phyloP scores from a whole-genome alignment of 2,329 filamentous ascomycete genomes.

The Fusarium goolgardi region DNA sequence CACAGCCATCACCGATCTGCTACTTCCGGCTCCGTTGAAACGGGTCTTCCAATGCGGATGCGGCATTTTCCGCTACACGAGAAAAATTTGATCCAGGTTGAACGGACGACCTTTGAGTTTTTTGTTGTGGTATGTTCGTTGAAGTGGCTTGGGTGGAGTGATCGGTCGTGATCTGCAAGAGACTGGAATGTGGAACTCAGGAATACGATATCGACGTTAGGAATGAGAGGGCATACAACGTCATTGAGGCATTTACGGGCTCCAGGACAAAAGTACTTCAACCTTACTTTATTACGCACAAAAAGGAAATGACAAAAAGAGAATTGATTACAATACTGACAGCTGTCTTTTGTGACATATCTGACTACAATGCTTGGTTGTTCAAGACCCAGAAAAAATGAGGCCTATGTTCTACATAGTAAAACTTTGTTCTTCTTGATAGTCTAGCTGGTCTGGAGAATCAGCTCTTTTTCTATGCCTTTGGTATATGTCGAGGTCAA shows the following conservation, averaged over 20 bases:
- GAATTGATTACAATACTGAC: no score
- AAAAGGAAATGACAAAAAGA: no score
- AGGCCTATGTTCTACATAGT: no score
- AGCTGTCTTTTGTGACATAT: no score
- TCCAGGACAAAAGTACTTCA: fast-evolving
- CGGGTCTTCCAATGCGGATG: background rate
- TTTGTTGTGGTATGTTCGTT: background rate
- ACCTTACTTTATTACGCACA: background rate
- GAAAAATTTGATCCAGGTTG: background rate
- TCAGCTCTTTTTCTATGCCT: no score
- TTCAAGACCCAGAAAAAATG: no score
- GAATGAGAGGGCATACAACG: fast-evolving
- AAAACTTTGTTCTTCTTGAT: no score
- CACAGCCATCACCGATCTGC: background rate
- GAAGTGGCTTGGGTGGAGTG: background rate
- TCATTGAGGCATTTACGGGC: background rate
- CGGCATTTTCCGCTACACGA: background rate
- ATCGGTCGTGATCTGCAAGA: background rate
- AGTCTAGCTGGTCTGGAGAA: no score
- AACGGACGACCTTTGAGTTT: background rate
- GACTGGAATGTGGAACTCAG: background rate
- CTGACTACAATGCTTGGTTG: no score
- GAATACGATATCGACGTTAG: background rate
- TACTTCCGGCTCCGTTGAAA: background rate
- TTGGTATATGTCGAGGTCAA: no score